Evolutionary conservation across 1,284 basidiomycete species (phyloP).

Genomic region (Trichosporon sp.): DNA sequence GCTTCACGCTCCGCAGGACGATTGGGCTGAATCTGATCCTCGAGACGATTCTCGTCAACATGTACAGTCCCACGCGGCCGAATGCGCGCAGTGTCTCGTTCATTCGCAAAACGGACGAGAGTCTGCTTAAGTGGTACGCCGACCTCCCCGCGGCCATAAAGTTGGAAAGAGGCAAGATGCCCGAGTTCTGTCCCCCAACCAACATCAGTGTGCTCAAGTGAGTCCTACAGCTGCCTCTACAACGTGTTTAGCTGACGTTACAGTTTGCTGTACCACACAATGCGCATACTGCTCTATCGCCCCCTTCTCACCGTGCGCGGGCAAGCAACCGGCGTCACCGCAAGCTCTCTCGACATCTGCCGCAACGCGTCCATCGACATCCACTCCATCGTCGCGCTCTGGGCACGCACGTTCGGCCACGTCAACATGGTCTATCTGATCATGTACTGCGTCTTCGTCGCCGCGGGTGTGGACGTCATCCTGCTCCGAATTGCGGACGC

Average conservation of each 20-base stretch:
- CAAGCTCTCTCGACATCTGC: conserved; percentile 34
- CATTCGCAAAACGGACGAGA: conserved; percentile 30
- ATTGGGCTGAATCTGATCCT: conserved; percentile 36
- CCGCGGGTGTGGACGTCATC: conserved; percentile 36
- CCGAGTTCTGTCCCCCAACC: conserved; percentile 33
- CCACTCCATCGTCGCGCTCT: conserved; percentile 34
- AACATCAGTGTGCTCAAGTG: conserved; percentile 35
- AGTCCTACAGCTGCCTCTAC: background rate
- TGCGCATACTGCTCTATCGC: conserved; percentile 36
- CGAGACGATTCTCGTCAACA: conserved; percentile 38
- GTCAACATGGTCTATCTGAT: conserved; percentile 39
- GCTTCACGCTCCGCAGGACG: conserved; percentile 28
- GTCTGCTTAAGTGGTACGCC: conserved; percentile 25
- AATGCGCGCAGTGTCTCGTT: conserved; percentile 34
- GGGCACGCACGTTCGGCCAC: conserved; percentile 36
- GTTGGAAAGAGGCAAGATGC: conserved; percentile 24
- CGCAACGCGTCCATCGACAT: conserved; percentile 34
- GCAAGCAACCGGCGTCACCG: conserved; percentile 30
- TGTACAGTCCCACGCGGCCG: conserved; percentile 37
- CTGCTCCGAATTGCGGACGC: conserved; percentile 35
- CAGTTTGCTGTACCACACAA: conserved; percentile 33
- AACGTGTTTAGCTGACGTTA: background rate
- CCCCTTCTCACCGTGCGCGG: conserved; percentile 33
- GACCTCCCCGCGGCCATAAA: conserved; percentile 23
- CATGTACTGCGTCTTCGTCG: conserved; percentile 37